phyloP scores from a whole-genome alignment of 495 filamentous ascomycete species.

The Neurospora sp. region DNA sequence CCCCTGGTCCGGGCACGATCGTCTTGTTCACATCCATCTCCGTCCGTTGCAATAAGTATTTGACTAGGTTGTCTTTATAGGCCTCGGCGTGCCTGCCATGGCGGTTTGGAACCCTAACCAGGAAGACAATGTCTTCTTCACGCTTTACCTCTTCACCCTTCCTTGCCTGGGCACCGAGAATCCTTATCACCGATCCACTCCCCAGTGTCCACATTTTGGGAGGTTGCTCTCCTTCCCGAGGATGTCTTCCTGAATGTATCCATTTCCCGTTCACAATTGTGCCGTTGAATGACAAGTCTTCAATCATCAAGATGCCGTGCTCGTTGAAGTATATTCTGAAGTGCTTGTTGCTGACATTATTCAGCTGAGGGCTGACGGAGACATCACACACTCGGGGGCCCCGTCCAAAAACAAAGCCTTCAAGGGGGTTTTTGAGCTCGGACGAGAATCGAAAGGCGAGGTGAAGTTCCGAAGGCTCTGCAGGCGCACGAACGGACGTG shows the following conservation, averaged over 20 bases:
- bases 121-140: conserved; percentile 50
- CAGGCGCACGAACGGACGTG: conserved; percentile 33
- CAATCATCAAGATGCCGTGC: conserved; percentile 73
- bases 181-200: conserved; percentile 60
- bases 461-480: conserved; percentile 48
- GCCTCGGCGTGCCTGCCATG: conserved; percentile 44
- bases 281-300: conserved; percentile 88
- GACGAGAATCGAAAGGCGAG: conserved; percentile 76
- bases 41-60: conserved; percentile 4
- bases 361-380: conserved; percentile 46
- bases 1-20: conserved; percentile 36
- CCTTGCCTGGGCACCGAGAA: conserved; percentile 43
- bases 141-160: neutral
- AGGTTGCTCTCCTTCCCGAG: conserved; percentile 6
- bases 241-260: conserved; percentile 35
- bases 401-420: conserved; percentile 81
- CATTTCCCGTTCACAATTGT: conserved; percentile 67
- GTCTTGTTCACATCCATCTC: conserved; percentile 25
- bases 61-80: conserved; percentile 51
- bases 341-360: conserved; percentile 74
- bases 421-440: conserved; percentile 45
- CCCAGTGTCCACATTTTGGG: conserved; percentile 50
- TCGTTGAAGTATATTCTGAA: conserved; percentile 83
- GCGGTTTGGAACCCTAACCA: conserved; percentile 72
- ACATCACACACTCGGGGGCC: conserved; percentile 65